A percentile compares a stretch with the other conserved stretches of the same genome.
Conservation (phyloP, 202 grass and related monocot genomes). For the Zoysia matrella region DNA sequence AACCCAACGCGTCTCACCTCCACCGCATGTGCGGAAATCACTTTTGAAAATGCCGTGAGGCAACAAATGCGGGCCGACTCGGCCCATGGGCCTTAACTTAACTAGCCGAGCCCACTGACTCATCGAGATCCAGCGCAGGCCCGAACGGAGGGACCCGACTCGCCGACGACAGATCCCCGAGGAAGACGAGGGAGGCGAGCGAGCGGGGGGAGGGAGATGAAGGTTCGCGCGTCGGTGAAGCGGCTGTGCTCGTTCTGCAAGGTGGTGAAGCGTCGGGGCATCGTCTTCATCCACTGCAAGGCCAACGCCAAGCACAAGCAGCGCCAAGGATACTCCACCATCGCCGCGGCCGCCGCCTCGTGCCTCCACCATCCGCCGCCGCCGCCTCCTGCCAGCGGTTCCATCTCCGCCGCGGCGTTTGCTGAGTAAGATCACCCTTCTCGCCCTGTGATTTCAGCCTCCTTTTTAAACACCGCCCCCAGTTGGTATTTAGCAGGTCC, state of each 20-base stretch:
- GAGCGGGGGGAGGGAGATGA: constrained; percentile 51
- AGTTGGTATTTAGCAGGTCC: not conserved
- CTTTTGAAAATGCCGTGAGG: not conserved
- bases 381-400: not conserved
- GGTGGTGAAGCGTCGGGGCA: constrained; percentile 91
- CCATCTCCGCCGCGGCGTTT: constrained; percentile 35
- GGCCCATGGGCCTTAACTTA: not conserved
- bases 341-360: constrained; percentile 60
- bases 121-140: not conserved
- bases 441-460: not conserved
- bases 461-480: not conserved
- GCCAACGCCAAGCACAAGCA: constrained; percentile 95
- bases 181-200: not conserved
- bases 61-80: too few relatives aligned
- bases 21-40: not conserved
- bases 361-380: constrained; percentile 10
- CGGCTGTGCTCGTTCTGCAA: constrained; percentile 85
- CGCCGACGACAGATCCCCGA: not conserved
- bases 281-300: constrained; percentile 81
- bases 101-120: not conserved
- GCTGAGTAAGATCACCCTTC: constrained; percentile 31
- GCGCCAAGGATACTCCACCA: constrained; percentile 87
- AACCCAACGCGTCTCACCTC: constrained; percentile 47
- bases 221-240: constrained; percentile 96
- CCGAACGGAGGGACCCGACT: constrained; percentile 3